A percentile compares a stretch with the other conserved stretches of the same genome.
Conservation (phyloP, 139 green algal species). For the Chlamydomonas urium region DNA sequence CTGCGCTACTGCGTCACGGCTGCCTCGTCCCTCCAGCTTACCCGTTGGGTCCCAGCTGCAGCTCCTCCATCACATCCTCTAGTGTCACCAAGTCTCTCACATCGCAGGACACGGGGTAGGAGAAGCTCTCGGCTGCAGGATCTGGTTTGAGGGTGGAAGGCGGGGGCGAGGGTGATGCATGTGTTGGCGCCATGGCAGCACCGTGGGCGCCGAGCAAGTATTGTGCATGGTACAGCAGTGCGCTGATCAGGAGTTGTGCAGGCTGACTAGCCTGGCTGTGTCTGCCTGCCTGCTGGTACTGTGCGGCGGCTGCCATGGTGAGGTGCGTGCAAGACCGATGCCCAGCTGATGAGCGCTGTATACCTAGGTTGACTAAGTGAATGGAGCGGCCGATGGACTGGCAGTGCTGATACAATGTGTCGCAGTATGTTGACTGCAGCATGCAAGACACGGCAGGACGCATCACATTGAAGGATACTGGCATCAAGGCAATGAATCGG, state of each 20-base stretch:
- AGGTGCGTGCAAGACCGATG: too few species aligned
- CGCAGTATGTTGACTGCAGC: conserved; percentile 94
- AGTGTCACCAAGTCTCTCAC: conserved; percentile 85
- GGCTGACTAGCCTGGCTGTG: too few species aligned
- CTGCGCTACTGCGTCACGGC: too few species aligned
- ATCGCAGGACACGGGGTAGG: conserved; percentile 86
- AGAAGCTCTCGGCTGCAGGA: conserved; percentile 91
- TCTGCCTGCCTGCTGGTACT: too few species aligned
- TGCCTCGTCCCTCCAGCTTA: too few species aligned
- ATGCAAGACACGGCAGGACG: background rate
- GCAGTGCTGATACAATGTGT: conserved; percentile 87
- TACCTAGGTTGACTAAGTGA: conserved; percentile 94
- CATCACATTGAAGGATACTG: background rate
- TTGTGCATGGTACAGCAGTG: too few species aligned
- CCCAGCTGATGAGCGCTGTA: too few species aligned
- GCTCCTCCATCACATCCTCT: conserved; percentile 94
- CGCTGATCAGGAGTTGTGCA: too few species aligned
- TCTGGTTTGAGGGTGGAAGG: conserved; percentile 48
- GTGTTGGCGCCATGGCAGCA: too few species aligned
- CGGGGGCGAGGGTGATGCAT: background rate
- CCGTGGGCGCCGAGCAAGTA: too few species aligned
- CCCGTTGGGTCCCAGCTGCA: conserved; percentile 94
- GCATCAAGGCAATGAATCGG: background rate
- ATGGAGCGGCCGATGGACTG: conserved; percentile 73
- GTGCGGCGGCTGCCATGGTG: too few species aligned